Evolutionary conservation across 108 stramenopile species (phyloP).

Genomic region (Skeletonema marinoi): DNA sequence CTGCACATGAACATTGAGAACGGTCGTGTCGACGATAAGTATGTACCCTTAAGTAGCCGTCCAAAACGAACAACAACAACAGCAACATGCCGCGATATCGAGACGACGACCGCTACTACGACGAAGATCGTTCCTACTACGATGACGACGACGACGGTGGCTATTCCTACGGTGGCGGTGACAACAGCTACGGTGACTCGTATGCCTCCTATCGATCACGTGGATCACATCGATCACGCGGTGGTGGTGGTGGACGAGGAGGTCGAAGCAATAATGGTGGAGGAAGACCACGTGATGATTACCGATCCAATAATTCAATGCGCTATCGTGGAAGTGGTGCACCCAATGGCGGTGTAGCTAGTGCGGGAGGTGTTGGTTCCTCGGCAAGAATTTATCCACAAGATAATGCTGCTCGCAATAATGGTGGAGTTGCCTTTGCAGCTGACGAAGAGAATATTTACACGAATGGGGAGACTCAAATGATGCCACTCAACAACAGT

Average conservation of each 20-base stretch:
- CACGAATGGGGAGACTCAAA: not conserved
- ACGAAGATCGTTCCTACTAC: not conserved
- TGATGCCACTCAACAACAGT: not conserved
- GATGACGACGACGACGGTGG: not conserved
- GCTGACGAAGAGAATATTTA: not conserved
- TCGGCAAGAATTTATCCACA: not conserved
- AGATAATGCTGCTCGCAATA: not conserved
- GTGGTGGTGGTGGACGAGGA: not conserved
- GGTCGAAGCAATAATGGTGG: too few relatives aligned
- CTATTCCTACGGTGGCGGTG: not conserved
- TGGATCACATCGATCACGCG: not conserved
- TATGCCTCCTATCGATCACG: not conserved
- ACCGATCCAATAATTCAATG: not conserved
- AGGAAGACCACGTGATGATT: not conserved
- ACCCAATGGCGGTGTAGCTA: not conserved
- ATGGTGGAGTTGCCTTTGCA: not conserved
- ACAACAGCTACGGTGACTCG: not conserved
- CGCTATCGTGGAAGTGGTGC: not conserved
- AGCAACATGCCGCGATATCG: not conserved
- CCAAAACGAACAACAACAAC: not conserved
- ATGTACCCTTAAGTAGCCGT: too few relatives aligned
- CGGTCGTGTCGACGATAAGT: too few relatives aligned
- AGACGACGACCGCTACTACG: not conserved
- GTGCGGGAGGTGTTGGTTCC: not conserved
- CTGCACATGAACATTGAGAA: too few relatives aligned